Percentiles rank a stretch among this genome's conserved stretches.
phyloP scores from a whole-genome alignment of 345 rosid species.

The Iberis pinnata region DNA sequence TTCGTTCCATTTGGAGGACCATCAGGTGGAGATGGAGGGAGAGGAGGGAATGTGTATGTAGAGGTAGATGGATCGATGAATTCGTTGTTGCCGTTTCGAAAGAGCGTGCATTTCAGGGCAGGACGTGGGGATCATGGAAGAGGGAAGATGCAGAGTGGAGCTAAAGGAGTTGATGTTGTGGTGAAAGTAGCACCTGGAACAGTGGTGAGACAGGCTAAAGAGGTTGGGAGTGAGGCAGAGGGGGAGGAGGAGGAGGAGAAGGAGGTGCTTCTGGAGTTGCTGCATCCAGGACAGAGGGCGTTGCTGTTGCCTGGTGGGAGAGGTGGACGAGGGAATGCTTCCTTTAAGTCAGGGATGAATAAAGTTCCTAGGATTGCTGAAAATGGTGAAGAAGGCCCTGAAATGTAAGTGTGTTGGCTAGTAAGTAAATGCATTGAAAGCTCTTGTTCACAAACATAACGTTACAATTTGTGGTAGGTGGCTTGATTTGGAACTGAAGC shows the following conservation, averaged over 20 bases:
- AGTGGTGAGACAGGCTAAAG: conserved; percentile 62
- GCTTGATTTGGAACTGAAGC: conserved; percentile 85
- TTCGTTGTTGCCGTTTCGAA: conserved; percentile 75
- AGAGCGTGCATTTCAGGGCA: conserved; percentile 73
- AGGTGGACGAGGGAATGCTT: conserved; percentile 94
- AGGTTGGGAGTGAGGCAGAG: conserved; percentile 67
- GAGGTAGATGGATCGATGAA: conserved; percentile 80
- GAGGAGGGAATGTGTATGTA: conserved; percentile 76
- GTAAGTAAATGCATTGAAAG: too few species aligned
- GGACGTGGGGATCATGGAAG: conserved; percentile 75
- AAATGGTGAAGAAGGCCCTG: conserved; percentile 93
- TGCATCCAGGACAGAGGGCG: conserved; percentile 72
- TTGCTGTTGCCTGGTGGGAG: conserved; percentile 82
- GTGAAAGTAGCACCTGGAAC: conserved; percentile 89
- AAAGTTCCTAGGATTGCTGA: conserved; percentile 89
- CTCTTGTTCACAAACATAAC: neutral
- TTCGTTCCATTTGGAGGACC: conserved; percentile 88
- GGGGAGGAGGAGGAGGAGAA: conserved; percentile 56
- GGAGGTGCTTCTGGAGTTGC: conserved; percentile 75
- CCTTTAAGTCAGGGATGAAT: conserved; percentile 73
- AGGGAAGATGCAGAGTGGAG: conserved; percentile 67
- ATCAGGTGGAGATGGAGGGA: conserved; percentile 96
- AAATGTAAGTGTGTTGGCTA: conserved; percentile 86
- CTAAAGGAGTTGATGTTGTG: conserved; percentile 72
- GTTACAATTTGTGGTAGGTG: conserved; percentile 49